Evolutionary conservation across 2,329 filamentous ascomycete genomes (phyloP), one percentile per base, ranked within the genome.

Genomic region (Aspergillus latus): DNA sequence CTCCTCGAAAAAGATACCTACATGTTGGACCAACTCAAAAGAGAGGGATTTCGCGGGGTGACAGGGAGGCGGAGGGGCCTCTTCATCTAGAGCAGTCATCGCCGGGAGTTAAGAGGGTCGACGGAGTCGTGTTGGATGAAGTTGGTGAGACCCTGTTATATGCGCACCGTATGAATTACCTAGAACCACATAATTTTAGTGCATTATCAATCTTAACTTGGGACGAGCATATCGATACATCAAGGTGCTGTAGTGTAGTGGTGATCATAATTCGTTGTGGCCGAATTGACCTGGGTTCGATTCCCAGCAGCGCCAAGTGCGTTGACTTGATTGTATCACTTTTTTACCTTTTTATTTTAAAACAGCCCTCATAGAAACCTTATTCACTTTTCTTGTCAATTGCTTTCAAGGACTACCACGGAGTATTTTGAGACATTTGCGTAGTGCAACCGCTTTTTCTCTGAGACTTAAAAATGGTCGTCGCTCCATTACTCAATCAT

Each of bases 1-100:
- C 72, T 93, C 89, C 71, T 93, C 89, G 0, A 93, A 77, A 68
- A 88, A 89, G 44, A 90, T 88, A 56, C 84, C 83, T 62, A 84
- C 85, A 65, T 90, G 86, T 56, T 84, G 78, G 54, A 80, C 82
- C 15, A 92, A 73, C 64, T 88, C 85, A 56, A 80, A 83, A 1
- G 86, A 84, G 10, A 92, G 73, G 42, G 75, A 72, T 59, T 76
- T 79, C 5, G 81, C 79, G n/a, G 78, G 72, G 61, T 82, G 81
- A 71, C 86, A 88, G 11, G 37, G 29, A 59, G 59, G 63, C 51
- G 37, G 21, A 2, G 32, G 9, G 8, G 56, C 56, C 56, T 61
- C 58, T 34, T 62, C 57, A 10, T 55, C 57, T n/a, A 59, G 59
- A 30, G 51, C 58, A 58, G 67, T 67, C 59, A 61, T 64, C 36